Evolutionary conservation across 2,329 filamentous ascomycete genomes (phyloP), one percentile per base, ranked within the genome.

Genomic region (Arthrobotrys iridis): DNA sequence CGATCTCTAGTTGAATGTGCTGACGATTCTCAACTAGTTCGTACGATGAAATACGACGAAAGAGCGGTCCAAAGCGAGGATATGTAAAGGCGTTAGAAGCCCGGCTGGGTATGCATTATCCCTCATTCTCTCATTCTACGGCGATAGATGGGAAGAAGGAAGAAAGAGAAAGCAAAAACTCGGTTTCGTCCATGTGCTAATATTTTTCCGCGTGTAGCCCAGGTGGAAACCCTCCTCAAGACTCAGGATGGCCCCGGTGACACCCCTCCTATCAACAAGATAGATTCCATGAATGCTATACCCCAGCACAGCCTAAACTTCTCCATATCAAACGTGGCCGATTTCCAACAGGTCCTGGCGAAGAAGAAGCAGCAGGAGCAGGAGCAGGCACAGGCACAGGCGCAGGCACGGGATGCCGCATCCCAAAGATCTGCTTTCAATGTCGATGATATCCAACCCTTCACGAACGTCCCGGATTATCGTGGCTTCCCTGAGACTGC

Each of bases 61-160:
- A 97, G 87, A 96, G 93, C 82, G 93, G 93, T 1, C 93, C 93
- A 1, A 97, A 97, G 85, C 87, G 93, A 81, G 93, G 93, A 79
- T 97, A 97, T 81, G 93, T 97, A 76, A 97, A 97, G 85, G 90
- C 93, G 73, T 84, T 98, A 79, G 95, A 98, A 83, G 93, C 96
- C 81, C 88, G 95, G 82, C 84, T 99, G 80, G 93, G 93, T 96
- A 86, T 84, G 91, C 84, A 71, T 58, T 24, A n/a, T n/a, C 70
- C 55, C 43, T n/a, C 64, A 48, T 48, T 55, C 40, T 28, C 50
- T 46, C 4, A n/a, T 13, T 10, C n/a, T 4, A 33, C 3, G 11
- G 35, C 2, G 35, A 5, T n/a, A 40, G 18, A 43, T 2, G n/a
- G n/a, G n/a, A n/a, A n/a, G n/a, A n/a, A n/a, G n/a, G n/a, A n/a